Evolutionary conservation across 768 basidiomycete species (phyloP), one percentile per base, ranked within the genome.

Genomic region (Hypholoma sublateritium): DNA sequence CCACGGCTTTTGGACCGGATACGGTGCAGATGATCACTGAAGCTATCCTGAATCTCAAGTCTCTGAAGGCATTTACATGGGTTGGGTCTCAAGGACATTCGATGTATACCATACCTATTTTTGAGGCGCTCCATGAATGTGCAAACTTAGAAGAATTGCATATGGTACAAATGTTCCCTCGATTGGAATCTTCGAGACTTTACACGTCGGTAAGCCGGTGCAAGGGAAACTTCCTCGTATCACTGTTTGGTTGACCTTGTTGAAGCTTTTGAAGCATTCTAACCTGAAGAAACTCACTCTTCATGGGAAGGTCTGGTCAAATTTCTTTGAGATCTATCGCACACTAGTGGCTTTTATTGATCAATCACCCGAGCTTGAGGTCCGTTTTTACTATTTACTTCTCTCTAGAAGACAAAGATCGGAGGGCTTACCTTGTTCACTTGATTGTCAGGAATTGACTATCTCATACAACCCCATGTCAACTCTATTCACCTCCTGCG

Each of bases 21-120:
- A 28, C 36, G 6, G 25, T 51, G 6, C 56, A 22, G 11, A 46
- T 55, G 17, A 59, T 62, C 34, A 36, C 43, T 21, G 19, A 35
- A 16, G 59, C 62, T 8, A 25, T 63, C 6, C 35, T 11, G 42
- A 50, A 55, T 16, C 45, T 58, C 36, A 56, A 44, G 37, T 53
- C 50, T n/a, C 51, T 63, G 12, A 46, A 39, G 39, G 51, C 49
- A 9, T 53, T 63, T 25, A 56, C 45, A 6, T 63, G 62, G 62
- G 43, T 21, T 24, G 56, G 56, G 5, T 37, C 39, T 8, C n/a
- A 36, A n/a, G 50, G 37, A 19, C 41, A 43, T 34, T 39, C 41
- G 4, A 16, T 43, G 37, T 19, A 51, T 39, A 36, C 50, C 22
- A 21, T 53, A 12, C 44, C 28, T 16, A 37, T 63, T 24, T 56